These are phyloP conservation scores for Erodium maritimum DNA, from an alignment of 345 rosid species.

Conservation along the genomic window DNA sequence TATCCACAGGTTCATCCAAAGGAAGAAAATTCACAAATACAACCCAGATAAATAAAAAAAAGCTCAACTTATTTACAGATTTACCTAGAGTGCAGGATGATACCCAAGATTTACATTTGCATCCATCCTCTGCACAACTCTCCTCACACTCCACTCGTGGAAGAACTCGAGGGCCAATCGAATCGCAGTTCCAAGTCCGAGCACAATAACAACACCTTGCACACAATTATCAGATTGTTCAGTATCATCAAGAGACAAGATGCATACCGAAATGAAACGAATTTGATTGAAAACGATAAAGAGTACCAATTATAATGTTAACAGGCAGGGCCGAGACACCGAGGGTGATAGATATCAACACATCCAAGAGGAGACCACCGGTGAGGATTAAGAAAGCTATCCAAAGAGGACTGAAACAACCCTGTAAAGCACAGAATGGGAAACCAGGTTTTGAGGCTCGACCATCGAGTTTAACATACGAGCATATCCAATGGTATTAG, in stretches of 20 bases:
- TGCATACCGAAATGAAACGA: background rate
- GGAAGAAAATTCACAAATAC: too few species aligned
- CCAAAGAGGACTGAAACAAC: constrained; percentile 82
- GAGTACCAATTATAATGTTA: constrained; percentile 75
- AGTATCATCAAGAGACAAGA: constrained; percentile 8
- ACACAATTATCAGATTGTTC: constrained; percentile 3
- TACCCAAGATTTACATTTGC: constrained; percentile 38
- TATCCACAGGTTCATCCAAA: too few species aligned
- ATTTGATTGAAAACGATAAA: background rate
- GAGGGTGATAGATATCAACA: constrained; percentile 71
- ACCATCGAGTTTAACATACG: background rate
- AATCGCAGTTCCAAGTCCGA: constrained; percentile 86
- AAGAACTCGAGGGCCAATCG: constrained; percentile 71
- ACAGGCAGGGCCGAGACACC: constrained; percentile 84
- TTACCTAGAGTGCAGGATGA: constrained; percentile 51
- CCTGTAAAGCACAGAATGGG: constrained; percentile 25
- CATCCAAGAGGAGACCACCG: constrained; percentile 75
- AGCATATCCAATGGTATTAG: too few species aligned
- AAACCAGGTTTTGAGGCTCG: background rate
- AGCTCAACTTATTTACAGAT: constrained; percentile 15
- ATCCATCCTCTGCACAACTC: constrained; percentile 64
- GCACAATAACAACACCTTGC: constrained; percentile 77
- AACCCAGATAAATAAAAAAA: too few species aligned
- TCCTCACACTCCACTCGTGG: constrained; percentile 73
- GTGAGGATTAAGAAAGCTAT: constrained; percentile 81